Evolutionary conservation across 2,329 filamentous ascomycete genomes (phyloP).

Genomic region (Pseudophaeomoniella oleicola): DNA sequence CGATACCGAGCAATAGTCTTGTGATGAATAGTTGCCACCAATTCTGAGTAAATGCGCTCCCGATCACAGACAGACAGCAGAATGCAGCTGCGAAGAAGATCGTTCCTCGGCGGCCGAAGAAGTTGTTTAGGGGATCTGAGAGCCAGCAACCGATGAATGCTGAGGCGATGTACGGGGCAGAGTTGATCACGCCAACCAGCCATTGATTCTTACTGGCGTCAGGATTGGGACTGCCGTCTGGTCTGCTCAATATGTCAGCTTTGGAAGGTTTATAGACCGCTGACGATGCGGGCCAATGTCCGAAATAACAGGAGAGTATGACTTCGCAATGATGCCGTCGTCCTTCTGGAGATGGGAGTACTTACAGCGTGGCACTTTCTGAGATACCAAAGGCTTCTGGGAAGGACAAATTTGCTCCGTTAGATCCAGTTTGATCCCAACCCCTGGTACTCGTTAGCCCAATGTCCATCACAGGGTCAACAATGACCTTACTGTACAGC

Average conservation of each 20-base stretch:
- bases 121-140: constrained; percentile 56
- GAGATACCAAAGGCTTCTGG: constrained; percentile 30
- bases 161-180: constrained; percentile 34
- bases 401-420: constrained; percentile 38
- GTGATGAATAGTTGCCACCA: constrained; percentile 60
- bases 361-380: constrained; percentile 11
- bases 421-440: constrained; percentile 40
- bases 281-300: no score
- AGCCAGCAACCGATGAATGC: constrained; percentile 53
- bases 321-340: no score
- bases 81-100: constrained; percentile 43
- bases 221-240: constrained; percentile 13
- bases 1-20: constrained; percentile 60
- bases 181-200: constrained; percentile 49
- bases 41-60: constrained; percentile 48
- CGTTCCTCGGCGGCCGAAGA: constrained; percentile 54
- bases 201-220: constrained; percentile 32
- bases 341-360: no score
- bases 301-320: no score
- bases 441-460: constrained; percentile 10
- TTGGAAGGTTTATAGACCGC: no score
- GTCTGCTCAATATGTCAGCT: no score
- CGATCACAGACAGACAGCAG: constrained; percentile 49
- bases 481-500: constrained; percentile 27
- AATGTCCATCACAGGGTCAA: neutral